Base-by-base conservation (phyloP, 345 rosid genomes). In the Pelargonium nanum region DNA sequence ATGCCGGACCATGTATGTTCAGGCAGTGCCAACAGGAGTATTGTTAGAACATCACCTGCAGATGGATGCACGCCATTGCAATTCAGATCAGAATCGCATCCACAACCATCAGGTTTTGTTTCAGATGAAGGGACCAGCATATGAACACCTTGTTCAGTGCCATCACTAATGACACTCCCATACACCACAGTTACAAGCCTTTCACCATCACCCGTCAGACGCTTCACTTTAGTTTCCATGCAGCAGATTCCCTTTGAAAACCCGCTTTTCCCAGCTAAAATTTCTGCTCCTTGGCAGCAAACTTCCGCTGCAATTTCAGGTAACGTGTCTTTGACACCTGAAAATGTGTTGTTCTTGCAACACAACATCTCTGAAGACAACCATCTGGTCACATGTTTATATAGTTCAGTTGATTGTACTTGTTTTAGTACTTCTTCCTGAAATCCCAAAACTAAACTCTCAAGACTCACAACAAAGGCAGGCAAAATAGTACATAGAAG, bases 1-100 rank as follows among this genome's bases (percentile, higher is more conserved):
- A 93, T 84, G 24, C 85, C 82, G 61, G 69, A 72, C 97, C 96
- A 89, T 24, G 95, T 85, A 51, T 80, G 76, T 17, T 79, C 78
- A 51, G 97, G 96, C 76, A 93, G 73, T n/a, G 99, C 89, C 61
- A 93, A 62, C n/a, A 89, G 24, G 61, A 93, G 94, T 50, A 80
- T 85, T 15, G 97, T 87, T 66, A 93, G 69, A 64, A 81, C 83
- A 75, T 85, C 89, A 56, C 73, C 74, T 52, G 79, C 78, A 7
- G 81, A 74, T 4, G 97, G 97, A 59, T 72, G 72, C 72, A 74
- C 68, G 17, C 65, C 68, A 56, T 58, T 62, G 68, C 72, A 75
- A 62, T 56, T 60, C 60, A 58, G 72, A 24, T 26, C 28, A 10
- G 30, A 15, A 24, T 74, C 71, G 70, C 72, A 79, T 67, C 83